phyloP scores from a whole-genome alignment of 2,329 filamentous ascomycete genomes.

The Diplodia corticola region DNA sequence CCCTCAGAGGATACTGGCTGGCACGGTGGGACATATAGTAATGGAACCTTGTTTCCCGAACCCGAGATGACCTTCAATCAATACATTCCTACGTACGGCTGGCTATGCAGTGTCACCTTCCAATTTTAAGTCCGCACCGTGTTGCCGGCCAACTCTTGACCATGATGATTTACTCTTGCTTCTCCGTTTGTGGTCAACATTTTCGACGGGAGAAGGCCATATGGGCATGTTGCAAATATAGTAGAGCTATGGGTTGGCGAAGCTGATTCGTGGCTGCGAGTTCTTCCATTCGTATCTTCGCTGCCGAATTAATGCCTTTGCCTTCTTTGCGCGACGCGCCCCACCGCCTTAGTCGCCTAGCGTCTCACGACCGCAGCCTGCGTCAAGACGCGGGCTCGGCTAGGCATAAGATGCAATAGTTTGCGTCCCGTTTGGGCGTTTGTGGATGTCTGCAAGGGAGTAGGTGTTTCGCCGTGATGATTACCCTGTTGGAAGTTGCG shows the following conservation, averaged over 20 bases:
- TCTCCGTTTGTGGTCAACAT: neutral
- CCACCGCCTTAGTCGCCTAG: neutral
- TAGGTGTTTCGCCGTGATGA: constrained; percentile 9
- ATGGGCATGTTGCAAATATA: neutral
- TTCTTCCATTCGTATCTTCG: neutral
- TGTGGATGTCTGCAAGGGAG: neutral
- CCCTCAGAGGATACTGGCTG: constrained; percentile 25
- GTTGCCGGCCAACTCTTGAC: neutral
- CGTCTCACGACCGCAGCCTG: neutral
- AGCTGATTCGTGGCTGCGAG: neutral
- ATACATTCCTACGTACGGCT: neutral
- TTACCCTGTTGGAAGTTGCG: constrained; percentile 2
- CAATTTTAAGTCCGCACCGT: neutral
- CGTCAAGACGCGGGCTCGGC: neutral
- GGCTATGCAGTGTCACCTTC: neutral
- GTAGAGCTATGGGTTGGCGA: neutral
- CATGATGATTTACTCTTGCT: neutral
- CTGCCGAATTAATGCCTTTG: constrained; percentile 7
- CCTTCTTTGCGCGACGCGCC: neutral
- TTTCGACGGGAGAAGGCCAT: neutral
- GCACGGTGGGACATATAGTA: constrained; percentile 22
- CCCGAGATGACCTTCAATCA: neutral
- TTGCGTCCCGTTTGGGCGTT: neutral
- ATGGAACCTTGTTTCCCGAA: neutral
- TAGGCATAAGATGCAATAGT: constrained; percentile 2